A percentile compares a stretch with the other conserved stretches of the same genome.
These are phyloP conservation scores for Penicillium sp. DNA, from an alignment of 2,329 filamentous ascomycete genomes.

Conservation along the genomic window DNA sequence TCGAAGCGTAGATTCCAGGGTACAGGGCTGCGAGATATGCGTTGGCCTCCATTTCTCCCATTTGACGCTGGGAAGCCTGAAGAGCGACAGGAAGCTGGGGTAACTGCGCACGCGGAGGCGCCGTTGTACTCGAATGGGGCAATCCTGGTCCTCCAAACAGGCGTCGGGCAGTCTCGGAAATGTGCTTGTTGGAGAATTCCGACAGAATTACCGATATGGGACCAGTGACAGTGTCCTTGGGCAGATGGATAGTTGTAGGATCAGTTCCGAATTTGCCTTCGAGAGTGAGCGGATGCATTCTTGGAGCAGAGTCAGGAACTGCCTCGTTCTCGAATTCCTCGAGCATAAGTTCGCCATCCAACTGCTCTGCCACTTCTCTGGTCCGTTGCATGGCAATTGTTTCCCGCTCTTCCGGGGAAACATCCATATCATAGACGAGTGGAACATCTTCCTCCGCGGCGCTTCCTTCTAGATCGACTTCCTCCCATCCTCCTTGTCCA, in stretches of 20 bases:
- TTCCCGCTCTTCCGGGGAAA: constrained; percentile 25
- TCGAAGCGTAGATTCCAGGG: constrained; percentile 60
- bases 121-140: constrained; percentile 73
- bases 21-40: constrained; percentile 59
- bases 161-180: constrained; percentile 67
- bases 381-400: constrained; percentile 34
- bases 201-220: constrained; percentile 69
- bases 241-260: constrained; percentile 73
- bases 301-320: constrained; percentile 44
- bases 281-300: constrained; percentile 71
- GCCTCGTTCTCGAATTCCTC: constrained; percentile 46
- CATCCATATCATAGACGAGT: constrained; percentile 34
- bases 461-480: constrained; percentile 29
- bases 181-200: constrained; percentile 69
- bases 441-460: constrained; percentile 22
- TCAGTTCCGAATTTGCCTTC: constrained; percentile 71
- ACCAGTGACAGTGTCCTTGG: constrained; percentile 64
- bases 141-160: constrained; percentile 74
- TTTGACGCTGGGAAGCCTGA: constrained; percentile 54
- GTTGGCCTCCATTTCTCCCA: constrained; percentile 62
- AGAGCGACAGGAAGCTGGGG: constrained; percentile 59
- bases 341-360: constrained; percentile 42
- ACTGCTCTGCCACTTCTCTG: constrained; percentile 39
- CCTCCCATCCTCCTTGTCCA: constrained; percentile 38
- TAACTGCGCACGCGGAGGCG: constrained; percentile 49